Evolutionary conservation across 208 protist species (phyloP), one percentile per base, ranked within the genome.

Genomic region (Acanthamoeba sp.): DNA sequence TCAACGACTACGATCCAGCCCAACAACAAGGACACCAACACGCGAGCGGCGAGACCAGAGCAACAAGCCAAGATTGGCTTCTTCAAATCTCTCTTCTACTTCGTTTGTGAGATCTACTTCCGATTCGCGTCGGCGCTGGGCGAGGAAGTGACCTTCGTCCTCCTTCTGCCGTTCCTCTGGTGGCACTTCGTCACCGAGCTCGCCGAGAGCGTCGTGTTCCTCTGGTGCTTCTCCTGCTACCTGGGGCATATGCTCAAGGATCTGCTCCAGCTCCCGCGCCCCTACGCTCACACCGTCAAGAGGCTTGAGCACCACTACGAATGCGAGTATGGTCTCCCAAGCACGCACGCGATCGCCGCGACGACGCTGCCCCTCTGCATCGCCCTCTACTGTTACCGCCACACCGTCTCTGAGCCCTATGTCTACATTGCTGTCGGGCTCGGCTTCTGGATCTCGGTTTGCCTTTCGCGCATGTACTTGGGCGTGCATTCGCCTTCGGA

Each of bases 181-280:
- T 71, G 62, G 62, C 62, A 71, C 62, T 71, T 71, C 20, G 62
- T 71, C 62, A 71, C 62, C 62, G 62, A 71, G 62, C 62, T 71
- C 29, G 62, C 62, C 29, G 62, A 71, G 14, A 71, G 62, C 62
- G 62, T 71, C 27, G 62, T 71, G 12, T 71, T 71, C 62, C 62
- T 71, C 62, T 71, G 62, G 62, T 71, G 62, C 62, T 71, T 71
- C 62, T 71, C 62, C 62, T 71, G 62, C 62, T 71, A 71, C 29
- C 29, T 71, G 62, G 62, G 62, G 29, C 62, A 71, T 29, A 71
- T 71, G 62, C 62, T 71, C 62, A 71, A 71, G 62, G 62, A 71
- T 71, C 62, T 71, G 10, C 29, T 71, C 29, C 62, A 71, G 29
- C 62, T 71, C 29, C 62, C 62, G 14, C 62, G 62, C 9, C 62